Evolutionary conservation across 352 stramenopile genomes (phyloP).

Genomic region (Elongisporangium undulatum): DNA sequence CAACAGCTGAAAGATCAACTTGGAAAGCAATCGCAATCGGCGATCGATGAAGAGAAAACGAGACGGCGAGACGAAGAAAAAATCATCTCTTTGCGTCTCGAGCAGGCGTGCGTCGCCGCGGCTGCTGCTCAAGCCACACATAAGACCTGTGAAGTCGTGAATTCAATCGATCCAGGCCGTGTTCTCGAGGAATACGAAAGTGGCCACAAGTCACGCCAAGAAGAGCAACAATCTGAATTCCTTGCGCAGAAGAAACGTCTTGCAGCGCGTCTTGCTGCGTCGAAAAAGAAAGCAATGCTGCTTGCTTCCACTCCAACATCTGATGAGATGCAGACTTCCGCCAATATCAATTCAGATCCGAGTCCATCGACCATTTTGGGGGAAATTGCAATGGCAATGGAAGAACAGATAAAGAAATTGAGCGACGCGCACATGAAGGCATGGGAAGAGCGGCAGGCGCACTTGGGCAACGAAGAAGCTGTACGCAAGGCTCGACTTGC

Average conservation of each 20-base stretch:
- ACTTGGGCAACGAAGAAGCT: constrained; percentile 19
- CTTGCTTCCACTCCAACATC: neutral
- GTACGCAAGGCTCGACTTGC: constrained; percentile 13
- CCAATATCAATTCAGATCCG: neutral
- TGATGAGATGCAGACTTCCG: neutral
- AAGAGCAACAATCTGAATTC: neutral
- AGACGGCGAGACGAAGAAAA: constrained; percentile 20
- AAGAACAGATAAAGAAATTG: constrained; percentile 26
- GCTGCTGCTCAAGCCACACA: constrained; percentile 6
- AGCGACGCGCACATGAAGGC: constrained; percentile 16
- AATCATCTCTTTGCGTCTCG: constrained; percentile 11
- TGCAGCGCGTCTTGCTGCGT: neutral
- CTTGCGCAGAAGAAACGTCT: neutral
- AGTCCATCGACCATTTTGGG: constrained; percentile 4
- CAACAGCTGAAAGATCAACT: constrained; percentile 22
- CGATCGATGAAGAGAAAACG: constrained; percentile 11
- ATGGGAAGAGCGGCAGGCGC: constrained; percentile 19
- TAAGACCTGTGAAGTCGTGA: neutral
- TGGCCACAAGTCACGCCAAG: neutral
- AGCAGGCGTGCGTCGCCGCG: constrained; percentile 12
- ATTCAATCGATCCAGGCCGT: neutral
- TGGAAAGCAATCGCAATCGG: constrained; percentile 13
- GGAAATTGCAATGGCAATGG: constrained; percentile 20
- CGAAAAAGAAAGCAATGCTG: neutral
- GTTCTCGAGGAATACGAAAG: neutral